These are phyloP conservation scores for Malassezia restricta DNA, from an alignment of 1,284 basidiomycete genomes.

Conservation along the genomic window DNA sequence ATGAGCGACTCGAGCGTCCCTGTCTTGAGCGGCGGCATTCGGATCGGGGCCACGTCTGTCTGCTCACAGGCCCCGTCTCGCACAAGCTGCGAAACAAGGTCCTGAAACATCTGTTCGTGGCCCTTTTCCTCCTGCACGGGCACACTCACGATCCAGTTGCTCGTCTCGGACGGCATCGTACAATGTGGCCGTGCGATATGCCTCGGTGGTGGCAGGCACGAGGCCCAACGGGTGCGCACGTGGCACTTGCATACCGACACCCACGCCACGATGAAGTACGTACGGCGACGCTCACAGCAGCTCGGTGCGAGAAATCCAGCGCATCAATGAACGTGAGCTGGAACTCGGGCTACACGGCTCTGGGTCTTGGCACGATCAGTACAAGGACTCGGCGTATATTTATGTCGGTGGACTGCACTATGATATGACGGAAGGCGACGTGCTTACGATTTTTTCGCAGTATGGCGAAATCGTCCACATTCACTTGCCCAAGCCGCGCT, in stretches of 20 bases:
- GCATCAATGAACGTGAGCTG: constrained; percentile 85
- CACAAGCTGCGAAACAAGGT: constrained; percentile 47
- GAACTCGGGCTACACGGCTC: constrained; percentile 59
- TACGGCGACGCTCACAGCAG: constrained; percentile 48
- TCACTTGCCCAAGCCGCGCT: constrained; percentile 59
- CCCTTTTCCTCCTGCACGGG: constrained; percentile 49
- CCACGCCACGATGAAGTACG: constrained; percentile 11
- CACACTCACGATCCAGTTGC: constrained; percentile 52
- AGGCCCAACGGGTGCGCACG: constrained; percentile 1
- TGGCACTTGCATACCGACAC: constrained; percentile 8
- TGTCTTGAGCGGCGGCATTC: constrained; percentile 52
- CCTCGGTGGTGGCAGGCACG: too few relatives aligned
- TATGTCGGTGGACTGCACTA: constrained; percentile 57
- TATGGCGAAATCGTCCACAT: constrained; percentile 92
- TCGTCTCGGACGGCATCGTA: constrained; percentile 50
- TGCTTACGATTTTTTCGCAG: constrained; percentile 93
- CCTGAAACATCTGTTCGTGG: constrained; percentile 49
- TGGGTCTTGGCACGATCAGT: constrained; percentile 92
- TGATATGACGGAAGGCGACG: constrained; percentile 82
- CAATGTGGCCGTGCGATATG: background rate
- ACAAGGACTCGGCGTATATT: constrained; percentile 90
- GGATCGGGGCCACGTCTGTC: constrained; percentile 32
- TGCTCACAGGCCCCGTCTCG: constrained; percentile 31
- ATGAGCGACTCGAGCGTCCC: constrained; percentile 86
- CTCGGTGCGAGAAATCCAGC: constrained; percentile 79